These are phyloP conservation scores for Endotrypanum monterogeii DNA, from an alignment of 208 protist genomes.

Conservation along the genomic window DNA sequence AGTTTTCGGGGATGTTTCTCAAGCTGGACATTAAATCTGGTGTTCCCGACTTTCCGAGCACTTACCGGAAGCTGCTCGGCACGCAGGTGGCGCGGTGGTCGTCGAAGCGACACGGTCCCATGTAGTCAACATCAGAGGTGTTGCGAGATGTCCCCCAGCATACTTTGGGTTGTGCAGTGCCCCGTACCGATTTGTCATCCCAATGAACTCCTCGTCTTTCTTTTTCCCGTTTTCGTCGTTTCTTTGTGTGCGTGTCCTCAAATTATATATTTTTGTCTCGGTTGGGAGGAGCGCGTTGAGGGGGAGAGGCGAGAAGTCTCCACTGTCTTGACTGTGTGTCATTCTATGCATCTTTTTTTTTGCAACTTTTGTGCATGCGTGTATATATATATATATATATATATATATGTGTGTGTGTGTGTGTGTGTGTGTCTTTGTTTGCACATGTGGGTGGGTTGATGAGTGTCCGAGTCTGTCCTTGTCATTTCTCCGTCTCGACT, in stretches of 20 bases:
- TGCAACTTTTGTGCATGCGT: not conserved
- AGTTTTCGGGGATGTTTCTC: slow-evolving; percentile 91
- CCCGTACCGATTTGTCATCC: too few relatives aligned
- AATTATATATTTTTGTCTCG: too few relatives aligned
- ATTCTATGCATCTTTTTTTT: too few relatives aligned
- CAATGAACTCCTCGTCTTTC: not conserved
- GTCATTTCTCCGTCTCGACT: not conserved
- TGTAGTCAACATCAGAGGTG: slow-evolving; percentile 30
- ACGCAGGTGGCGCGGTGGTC: slow-evolving; percentile 88
- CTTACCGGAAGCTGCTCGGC: slow-evolving; percentile 83
- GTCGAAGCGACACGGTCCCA: slow-evolving; percentile 90
- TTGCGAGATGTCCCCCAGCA: not conserved
- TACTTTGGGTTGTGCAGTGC: not conserved
- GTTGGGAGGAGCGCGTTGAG: too few relatives aligned
- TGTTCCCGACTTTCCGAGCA: slow-evolving; percentile 87
- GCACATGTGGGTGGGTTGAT: not conserved
- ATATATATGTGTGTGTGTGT: not conserved
- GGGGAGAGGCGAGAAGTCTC: too few relatives aligned
- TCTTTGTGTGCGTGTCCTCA: not conserved
- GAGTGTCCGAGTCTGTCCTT: not conserved
- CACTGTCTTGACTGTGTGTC: too few relatives aligned
- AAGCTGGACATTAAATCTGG: slow-evolving; percentile 86
- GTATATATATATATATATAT: not conserved
- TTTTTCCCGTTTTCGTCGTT: not conserved
- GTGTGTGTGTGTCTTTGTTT: not conserved